A percentile compares a stretch with the other conserved stretches of the same genome.
phyloP scores from a whole-genome alignment of 306 rosid species.

The Bauhinia variegata region DNA sequence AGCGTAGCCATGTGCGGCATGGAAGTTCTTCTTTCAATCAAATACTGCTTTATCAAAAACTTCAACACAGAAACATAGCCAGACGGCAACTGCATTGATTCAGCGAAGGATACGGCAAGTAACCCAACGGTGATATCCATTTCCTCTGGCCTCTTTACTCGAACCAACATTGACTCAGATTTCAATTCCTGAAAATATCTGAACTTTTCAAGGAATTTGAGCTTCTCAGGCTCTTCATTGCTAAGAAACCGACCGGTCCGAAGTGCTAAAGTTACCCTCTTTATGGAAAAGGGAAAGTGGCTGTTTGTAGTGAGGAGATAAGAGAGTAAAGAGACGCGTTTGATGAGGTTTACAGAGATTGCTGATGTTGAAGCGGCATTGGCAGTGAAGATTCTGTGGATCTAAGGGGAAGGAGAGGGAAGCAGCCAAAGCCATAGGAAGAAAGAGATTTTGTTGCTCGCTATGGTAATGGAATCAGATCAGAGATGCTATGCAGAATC shows the following conservation, averaged over 20 bases:
- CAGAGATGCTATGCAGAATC: neutral
- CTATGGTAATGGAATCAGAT: neutral
- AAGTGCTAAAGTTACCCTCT: constrained; percentile 33
- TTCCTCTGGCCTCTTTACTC: constrained; percentile 72
- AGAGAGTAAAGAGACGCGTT: constrained; percentile 28
- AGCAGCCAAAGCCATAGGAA: constrained; percentile 62
- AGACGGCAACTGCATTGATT: constrained; percentile 66
- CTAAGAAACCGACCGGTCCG: constrained; percentile 65
- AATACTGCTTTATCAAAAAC: constrained; percentile 74
- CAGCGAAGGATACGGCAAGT: constrained; percentile 81
- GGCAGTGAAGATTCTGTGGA: constrained; percentile 43
- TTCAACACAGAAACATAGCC: constrained; percentile 60
- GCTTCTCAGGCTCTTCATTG: constrained; percentile 59
- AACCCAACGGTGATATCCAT: constrained; percentile 58
- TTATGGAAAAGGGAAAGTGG: constrained; percentile 35
- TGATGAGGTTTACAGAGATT: constrained; percentile 35
- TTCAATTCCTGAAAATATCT: constrained; percentile 53
- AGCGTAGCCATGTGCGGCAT: constrained; percentile 84
- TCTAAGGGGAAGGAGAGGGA: constrained; percentile 59
- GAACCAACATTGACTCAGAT: constrained; percentile 74
- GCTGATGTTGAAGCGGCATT: constrained; percentile 14
- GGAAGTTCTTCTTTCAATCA: constrained; percentile 58
- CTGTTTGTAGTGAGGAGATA: constrained; percentile 34
- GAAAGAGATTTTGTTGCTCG: neutral
- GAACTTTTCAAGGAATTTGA: constrained; percentile 59